Conservation (phyloP, 164 flowering plant genomes). For the Magnolia kwangsiensis region DNA sequence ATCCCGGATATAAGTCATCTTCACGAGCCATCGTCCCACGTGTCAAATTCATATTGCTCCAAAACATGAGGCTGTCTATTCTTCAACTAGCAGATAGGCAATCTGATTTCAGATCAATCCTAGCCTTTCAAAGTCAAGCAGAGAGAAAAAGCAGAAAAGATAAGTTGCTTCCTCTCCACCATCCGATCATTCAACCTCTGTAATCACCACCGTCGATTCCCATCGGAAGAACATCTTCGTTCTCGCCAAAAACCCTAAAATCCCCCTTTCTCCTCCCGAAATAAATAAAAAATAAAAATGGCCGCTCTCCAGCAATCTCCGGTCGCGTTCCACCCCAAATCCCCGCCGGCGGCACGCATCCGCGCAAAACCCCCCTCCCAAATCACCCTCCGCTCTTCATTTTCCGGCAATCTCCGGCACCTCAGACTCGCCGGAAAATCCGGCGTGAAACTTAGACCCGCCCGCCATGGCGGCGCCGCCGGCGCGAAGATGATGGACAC, state of each 20-base stretch:
- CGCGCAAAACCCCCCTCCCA: neutral
- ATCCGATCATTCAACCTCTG: neutral
- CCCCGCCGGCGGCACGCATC: neutral
- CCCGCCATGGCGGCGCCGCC: slow-evolving; percentile 30
- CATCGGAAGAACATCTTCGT: neutral
- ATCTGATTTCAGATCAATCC: neutral
- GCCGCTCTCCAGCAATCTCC: neutral
- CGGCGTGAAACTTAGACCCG: slow-evolving; percentile 11
- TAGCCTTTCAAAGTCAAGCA: neutral
- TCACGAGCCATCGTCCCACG: too few relatives aligned
- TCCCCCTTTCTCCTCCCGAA: neutral
- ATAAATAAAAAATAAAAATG: neutral
- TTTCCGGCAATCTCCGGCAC: slow-evolving; percentile 45
- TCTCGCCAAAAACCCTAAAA: neutral
- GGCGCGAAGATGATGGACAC: slow-evolving; percentile 47
- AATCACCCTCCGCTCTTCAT: slow-evolving; percentile 7
- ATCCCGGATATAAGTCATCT: too few relatives aligned
- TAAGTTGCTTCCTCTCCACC: neutral
- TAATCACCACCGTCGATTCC: neutral
- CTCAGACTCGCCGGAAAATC: slow-evolving; percentile 21
- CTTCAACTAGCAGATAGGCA: too few relatives aligned
- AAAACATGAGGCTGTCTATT: too few relatives aligned
- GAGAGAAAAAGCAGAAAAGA: neutral
- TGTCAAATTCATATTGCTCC: too few relatives aligned
- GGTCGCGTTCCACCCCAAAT: neutral